phyloP scores from a whole-genome alignment of 371 early-diverging fungal species.

The Blakeslea trispora region DNA sequence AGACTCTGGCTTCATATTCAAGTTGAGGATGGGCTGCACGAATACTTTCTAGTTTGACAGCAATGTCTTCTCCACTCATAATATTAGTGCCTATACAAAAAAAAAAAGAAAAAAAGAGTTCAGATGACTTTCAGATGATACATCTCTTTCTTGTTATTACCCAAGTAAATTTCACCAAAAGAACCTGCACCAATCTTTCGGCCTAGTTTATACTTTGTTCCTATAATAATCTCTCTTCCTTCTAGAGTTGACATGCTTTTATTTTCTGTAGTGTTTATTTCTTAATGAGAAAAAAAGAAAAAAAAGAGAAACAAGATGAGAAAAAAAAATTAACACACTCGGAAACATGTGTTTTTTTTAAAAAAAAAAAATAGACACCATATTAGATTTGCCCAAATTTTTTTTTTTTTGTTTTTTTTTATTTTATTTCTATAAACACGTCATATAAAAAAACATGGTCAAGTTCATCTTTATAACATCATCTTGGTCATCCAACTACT shows the following conservation, averaged over 20 bases:
- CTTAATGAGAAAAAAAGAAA: neutral
- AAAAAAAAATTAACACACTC: too few relatives aligned
- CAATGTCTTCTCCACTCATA: slow-evolving; percentile 94
- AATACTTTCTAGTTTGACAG: slow-evolving; percentile 91
- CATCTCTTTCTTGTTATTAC: slow-evolving; percentile 39
- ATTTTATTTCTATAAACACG: too few relatives aligned
- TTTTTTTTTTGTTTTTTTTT: too few relatives aligned
- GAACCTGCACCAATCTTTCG: slow-evolving; percentile 98
- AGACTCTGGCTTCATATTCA: slow-evolving; percentile 96
- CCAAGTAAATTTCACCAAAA: slow-evolving; percentile 99
- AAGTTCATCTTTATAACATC: too few relatives aligned
- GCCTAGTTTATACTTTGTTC: slow-evolving; percentile 92
- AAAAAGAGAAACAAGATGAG: neutral
- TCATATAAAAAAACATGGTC: too few relatives aligned
- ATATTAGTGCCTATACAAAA: slow-evolving; percentile 78
- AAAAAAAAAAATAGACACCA: too few relatives aligned
- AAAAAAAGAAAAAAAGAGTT: too few relatives aligned
- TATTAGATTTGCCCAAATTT: too few relatives aligned
- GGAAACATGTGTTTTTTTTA: too few relatives aligned
- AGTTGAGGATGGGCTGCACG: slow-evolving; percentile 95
- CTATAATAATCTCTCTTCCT: slow-evolving; percentile 56
- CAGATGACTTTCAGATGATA: too few relatives aligned
- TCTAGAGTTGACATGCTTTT: slow-evolving; percentile 49
- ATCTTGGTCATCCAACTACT: too few relatives aligned
- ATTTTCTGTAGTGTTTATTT: neutral